Conservation (phyloP, 1,139 yeast species). For the Yamadazyma dushanensis region DNA sequence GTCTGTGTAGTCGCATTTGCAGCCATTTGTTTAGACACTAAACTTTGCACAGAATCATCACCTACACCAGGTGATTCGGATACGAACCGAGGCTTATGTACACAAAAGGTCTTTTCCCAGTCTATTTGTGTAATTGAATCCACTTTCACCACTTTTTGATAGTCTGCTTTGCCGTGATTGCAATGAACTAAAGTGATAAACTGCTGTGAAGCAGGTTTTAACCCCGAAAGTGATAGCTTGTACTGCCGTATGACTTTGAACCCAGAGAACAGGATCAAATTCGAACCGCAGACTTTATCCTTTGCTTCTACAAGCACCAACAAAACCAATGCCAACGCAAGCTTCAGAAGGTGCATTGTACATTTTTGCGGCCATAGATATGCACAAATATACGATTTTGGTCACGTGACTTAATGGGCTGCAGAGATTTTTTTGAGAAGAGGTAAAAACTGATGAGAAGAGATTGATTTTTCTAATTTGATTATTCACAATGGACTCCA, state of each 20-base stretch:
- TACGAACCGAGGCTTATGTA: conserved; percentile 29
- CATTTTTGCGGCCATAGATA: conserved; percentile 2
- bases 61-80: conserved; percentile 2
- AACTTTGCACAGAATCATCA: conserved; percentile 7
- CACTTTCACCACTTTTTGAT: conserved; percentile 39
- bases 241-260: conserved; percentile 57
- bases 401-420: background rate
- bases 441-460: conserved; percentile 4
- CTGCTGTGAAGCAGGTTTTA: conserved; percentile 43
- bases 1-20: background rate
- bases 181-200: conserved; percentile 56
- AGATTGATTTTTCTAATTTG: background rate
- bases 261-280: conserved; percentile 55
- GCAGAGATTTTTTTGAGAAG: conserved; percentile 8
- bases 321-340: background rate
- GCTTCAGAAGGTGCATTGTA: background rate
- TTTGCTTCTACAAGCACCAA: background rate
- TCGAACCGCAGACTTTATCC: conserved; percentile 9
- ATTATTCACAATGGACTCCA: conserved; percentile 20
- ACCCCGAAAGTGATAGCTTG: conserved; percentile 40
- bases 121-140: conserved; percentile 41
- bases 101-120: conserved; percentile 57
- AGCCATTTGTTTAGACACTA: conserved; percentile 1
- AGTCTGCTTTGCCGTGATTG: conserved; percentile 50
- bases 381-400: background rate